A percentile compares a stretch with the other conserved stretches of the same genome.
phyloP scores from a whole-genome alignment of 352 stramenopile species.

The Phytopythium cucurbitacearum region DNA sequence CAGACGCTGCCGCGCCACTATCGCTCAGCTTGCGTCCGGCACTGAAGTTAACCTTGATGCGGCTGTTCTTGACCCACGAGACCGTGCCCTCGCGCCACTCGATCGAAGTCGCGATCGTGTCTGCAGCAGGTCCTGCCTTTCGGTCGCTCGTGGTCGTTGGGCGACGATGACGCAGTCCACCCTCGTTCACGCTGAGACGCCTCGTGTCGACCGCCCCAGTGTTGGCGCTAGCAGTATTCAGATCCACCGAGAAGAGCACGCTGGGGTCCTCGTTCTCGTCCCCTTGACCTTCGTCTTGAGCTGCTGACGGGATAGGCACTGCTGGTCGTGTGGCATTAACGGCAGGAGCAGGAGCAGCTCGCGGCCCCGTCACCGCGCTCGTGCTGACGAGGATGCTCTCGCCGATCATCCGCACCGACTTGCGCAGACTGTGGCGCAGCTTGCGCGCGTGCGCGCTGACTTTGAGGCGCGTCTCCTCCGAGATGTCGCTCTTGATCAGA shows the following conservation, averaged over 20 bases:
- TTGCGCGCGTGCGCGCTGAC: conserved; percentile 48
- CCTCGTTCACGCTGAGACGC: not conserved
- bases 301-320: not conserved
- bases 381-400: conserved; percentile 41
- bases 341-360: too few relatives aligned
- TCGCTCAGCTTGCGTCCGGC: conserved; percentile 30
- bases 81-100: conserved; percentile 62
- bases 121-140: not conserved
- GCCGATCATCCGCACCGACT: conserved; percentile 54
- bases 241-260: conserved; percentile 30
- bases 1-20: not conserved
- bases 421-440: conserved; percentile 47
- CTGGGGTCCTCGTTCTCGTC: conserved; percentile 13
- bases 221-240: conserved; percentile 4
- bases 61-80: conserved; percentile 49
- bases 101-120: conserved; percentile 4
- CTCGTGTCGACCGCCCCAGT: conserved; percentile 18
- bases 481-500: conserved; percentile 49
- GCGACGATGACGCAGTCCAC: conserved; percentile 11
- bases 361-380: not conserved
- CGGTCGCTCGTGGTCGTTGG: not conserved
- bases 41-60: conserved; percentile 57
- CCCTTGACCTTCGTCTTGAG: conserved; percentile 1
- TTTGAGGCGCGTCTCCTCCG: conserved; percentile 45
- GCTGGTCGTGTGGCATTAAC: not conserved